These are phyloP conservation scores for Coemansia javaensis DNA, from an alignment of 192 early-diverging fungal species.

Conservation along the genomic window DNA sequence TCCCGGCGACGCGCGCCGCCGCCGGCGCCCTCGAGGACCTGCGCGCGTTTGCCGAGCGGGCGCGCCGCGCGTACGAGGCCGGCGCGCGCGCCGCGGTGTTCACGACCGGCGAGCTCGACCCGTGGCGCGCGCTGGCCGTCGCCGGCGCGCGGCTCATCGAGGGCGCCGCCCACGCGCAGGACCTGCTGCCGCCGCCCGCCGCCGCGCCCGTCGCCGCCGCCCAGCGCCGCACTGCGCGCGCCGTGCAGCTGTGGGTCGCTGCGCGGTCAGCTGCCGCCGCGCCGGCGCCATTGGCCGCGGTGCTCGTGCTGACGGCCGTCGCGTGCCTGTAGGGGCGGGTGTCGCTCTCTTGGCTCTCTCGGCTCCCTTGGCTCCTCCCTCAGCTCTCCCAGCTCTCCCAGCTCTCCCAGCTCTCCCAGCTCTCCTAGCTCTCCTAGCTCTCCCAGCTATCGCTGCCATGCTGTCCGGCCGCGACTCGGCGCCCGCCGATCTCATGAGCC, in stretches of 20 bases:
- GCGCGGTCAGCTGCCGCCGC: too few species aligned
- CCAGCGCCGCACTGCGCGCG: not conserved
- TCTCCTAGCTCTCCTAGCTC: not conserved
- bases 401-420: too few species aligned
- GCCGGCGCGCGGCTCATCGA: slow-evolving; percentile 1
- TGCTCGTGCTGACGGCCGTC: too few species aligned
- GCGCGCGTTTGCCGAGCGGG: slow-evolving; percentile 9
- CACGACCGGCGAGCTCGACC: slow-evolving; percentile 25
- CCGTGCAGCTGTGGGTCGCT: too few species aligned
- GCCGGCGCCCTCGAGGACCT: slow-evolving; percentile 3
- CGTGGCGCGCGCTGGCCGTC: slow-evolving; percentile 15
- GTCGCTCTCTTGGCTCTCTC: too few species aligned
- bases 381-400: too few species aligned
- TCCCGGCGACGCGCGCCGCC: slow-evolving; percentile 2
- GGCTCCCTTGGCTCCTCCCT: too few species aligned
- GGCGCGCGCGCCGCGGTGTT: slow-evolving; percentile 6
- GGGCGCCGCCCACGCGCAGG: slow-evolving; percentile 24
- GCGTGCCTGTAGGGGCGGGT: too few species aligned
- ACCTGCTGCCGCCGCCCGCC: not conserved
- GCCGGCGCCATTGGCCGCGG: too few species aligned
- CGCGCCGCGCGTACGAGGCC: not conserved
- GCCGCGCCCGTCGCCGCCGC: not conserved
- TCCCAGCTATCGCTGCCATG: not conserved
- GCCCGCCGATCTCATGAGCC: not conserved
- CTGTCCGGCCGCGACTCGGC: not conserved